Evolutionary conservation across 164 flowering plant species (phyloP), one percentile per base, ranked within the genome.

Genomic region (Santalum album): DNA sequence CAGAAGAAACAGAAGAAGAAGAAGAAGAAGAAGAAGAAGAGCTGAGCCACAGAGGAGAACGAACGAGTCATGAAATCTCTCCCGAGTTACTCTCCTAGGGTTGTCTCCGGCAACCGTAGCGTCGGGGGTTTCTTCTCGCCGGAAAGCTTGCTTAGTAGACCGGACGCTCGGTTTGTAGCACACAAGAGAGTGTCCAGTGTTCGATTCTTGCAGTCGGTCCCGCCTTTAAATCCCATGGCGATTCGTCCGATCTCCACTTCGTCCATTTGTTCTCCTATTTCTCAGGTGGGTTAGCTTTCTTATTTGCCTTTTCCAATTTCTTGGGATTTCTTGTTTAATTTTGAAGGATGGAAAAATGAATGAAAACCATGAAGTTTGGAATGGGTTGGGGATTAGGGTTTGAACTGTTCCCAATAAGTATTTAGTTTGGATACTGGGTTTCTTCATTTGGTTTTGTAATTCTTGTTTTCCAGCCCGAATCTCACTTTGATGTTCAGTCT

Each of bases 161-260:
- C 44, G 11, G 51, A 51, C 26, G 15, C 51, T 40, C 44, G 64
- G 4, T 48, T 49, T 39, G 25, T 55, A 15, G 50, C 1, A 15
- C 12, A 42, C 29, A 51, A n/a, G 35, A 51, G 50, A 35, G 39
- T 3, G 16, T 26, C 32, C 25, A 20, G 26, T 56, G 20, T 34
- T 34, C 46, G 59, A 19, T 25, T 49, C 63, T 32, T 44, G 6
- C 49, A 44, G 1, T 6, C 0, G 20, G 48, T 59, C 43, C 9
- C 64, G 19, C 48, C 50, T 49, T 22, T 34, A 18, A 47, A 48
- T 40, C 54, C 43, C 36, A 58, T 55, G 58, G 23, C 11, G 18
- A 43, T 55, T 24, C 25, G 25, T 7, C 55, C 56, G 5, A 0
- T 42, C 7, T 25, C 53, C 17, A 52, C 54, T 17, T 24, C 56